Conservation (phyloP, 2,329 filamentous ascomycete species). For the Fusarium tupiense region DNA sequence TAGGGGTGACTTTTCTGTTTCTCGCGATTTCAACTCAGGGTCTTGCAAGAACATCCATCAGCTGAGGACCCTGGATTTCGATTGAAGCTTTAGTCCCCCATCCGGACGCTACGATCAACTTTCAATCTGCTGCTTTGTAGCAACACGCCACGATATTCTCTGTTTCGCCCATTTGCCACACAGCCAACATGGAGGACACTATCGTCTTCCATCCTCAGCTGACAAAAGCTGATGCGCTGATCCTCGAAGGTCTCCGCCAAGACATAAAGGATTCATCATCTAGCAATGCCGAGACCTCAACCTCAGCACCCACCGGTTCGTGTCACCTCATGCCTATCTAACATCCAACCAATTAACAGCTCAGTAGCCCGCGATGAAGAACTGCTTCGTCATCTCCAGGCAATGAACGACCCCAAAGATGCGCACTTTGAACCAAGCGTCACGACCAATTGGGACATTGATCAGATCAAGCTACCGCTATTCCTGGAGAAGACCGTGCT, state of each 20-base stretch:
- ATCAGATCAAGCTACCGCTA: slow-evolving; percentile 26
- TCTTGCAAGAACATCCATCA: slow-evolving; percentile 13
- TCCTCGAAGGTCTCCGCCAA: slow-evolving; percentile 22
- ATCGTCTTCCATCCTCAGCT: slow-evolving; percentile 27
- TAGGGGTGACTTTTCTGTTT: slow-evolving; percentile 19
- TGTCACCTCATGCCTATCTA: not conserved
- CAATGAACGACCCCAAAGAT: slow-evolving; percentile 29
- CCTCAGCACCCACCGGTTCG: slow-evolving; percentile 4
- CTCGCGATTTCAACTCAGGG: slow-evolving; percentile 9
- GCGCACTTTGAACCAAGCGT: slow-evolving; percentile 29
- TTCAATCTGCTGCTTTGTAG: not conserved
- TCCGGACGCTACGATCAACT: not conserved
- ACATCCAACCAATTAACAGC: not conserved
- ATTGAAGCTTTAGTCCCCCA: not conserved
- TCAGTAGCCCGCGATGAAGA: slow-evolving; percentile 20
- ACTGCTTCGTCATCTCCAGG: slow-evolving; percentile 22
- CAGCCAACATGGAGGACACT: slow-evolving; percentile 11
- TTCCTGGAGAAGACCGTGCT: slow-evolving; percentile 52
- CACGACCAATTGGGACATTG: slow-evolving; percentile 20
- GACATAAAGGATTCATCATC: slow-evolving; percentile 19
- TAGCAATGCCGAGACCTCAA: not conserved
- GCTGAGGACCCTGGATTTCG: not conserved
- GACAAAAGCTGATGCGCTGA: slow-evolving; percentile 26
- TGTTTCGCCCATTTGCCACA: not conserved
- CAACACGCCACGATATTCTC: not conserved